Percentiles rank a stretch among this genome's conserved stretches.
Evolutionary conservation across 2,329 filamentous ascomycete species (phyloP).

Genomic region (Zasmidium angulare): DNA sequence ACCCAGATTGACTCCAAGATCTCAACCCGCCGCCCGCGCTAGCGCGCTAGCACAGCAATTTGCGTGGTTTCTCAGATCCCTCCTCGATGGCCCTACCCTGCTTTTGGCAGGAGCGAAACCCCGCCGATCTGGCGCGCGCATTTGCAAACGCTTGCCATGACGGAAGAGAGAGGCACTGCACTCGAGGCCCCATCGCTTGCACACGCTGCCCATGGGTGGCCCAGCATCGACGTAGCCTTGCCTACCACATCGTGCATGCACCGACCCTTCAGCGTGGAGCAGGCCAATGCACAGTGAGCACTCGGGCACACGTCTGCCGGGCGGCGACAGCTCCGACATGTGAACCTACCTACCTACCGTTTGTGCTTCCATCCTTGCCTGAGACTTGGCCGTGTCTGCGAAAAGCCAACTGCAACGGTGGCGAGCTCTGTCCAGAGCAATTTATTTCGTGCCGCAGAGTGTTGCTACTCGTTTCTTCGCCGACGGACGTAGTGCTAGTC

Average conservation of each 20-base stretch:
- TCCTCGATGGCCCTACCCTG: constrained; percentile 3
- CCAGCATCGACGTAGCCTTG: not conserved
- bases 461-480: too few relatives aligned
- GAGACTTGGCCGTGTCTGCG: not conserved
- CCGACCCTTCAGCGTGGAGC: not conserved
- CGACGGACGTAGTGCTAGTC: too few relatives aligned
- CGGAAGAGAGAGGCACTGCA: not conserved
- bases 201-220: not conserved
- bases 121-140: not conserved
- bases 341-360: too few relatives aligned
- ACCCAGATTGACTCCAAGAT: constrained; percentile 9
- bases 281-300: not conserved
- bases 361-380: not conserved
- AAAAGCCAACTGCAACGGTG: not conserved
- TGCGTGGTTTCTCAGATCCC: not conserved
- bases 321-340: not conserved
- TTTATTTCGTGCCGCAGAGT: too few relatives aligned
- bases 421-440: not conserved
- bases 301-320: not conserved
- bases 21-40: constrained; percentile 2
- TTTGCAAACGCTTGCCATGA: not conserved
- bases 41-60: constrained; percentile 1
- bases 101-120: constrained; percentile 2
- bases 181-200: not conserved
- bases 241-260: not conserved